Conservation (phyloP, 352 stramenopile genomes). For the Globisporangium solare region DNA sequence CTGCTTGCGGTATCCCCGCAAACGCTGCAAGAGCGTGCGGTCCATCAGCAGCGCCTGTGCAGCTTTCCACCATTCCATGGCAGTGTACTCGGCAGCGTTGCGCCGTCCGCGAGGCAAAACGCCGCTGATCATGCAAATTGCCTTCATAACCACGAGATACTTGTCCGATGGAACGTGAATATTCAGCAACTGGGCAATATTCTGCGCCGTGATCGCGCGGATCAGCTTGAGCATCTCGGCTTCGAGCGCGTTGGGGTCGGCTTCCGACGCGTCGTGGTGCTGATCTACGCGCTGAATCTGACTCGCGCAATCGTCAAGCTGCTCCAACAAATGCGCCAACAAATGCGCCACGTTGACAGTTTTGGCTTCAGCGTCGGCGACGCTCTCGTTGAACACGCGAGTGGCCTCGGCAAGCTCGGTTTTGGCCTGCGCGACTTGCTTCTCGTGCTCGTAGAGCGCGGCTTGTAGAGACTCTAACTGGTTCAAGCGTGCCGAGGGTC, state of each 20-base stretch:
- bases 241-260: conserved; percentile 53
- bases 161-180: conserved; percentile 41
- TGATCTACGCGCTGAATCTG: conserved; percentile 49
- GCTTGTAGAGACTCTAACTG: conserved; percentile 17
- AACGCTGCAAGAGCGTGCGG: conserved; percentile 48
- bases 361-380: conserved; percentile 74
- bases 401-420: conserved; percentile 40
- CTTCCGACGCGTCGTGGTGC: conserved; percentile 39
- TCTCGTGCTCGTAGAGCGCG: conserved; percentile 19
- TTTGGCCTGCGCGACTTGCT: conserved; percentile 10
- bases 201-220: conserved; percentile 62
- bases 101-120: conserved; percentile 45
- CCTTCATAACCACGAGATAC: conserved; percentile 63
- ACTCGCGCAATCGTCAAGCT: conserved; percentile 47
- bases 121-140: conserved; percentile 65
- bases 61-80: conserved; percentile 78
- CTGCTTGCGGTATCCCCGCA: conserved; percentile 52
- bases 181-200: conserved; percentile 68
- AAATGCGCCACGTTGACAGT: conserved; percentile 33
- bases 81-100: conserved; percentile 63
- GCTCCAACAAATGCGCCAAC: conserved; percentile 38
- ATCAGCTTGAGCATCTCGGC: conserved; percentile 56
- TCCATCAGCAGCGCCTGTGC: conserved; percentile 79
- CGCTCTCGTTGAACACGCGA: conserved; percentile 53
- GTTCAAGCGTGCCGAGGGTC: conserved; percentile 4